Percentiles rank a stretch among this genome's conserved stretches.
phyloP scores from a whole-genome alignment of 345 rosid species.

The Murraya paniculata region DNA sequence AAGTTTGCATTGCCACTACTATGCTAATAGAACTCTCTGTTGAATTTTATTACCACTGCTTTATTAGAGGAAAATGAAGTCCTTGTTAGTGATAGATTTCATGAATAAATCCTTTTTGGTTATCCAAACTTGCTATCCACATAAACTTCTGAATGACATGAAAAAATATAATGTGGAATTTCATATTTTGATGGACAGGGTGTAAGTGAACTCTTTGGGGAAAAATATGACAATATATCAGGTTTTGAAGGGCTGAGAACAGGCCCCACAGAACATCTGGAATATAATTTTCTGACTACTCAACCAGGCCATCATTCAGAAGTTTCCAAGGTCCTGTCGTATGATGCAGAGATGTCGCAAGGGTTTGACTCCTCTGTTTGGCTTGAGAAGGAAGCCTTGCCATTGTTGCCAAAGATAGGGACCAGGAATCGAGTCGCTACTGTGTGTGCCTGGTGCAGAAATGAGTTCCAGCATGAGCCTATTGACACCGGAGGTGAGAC shows the following conservation, averaged over 20 bases:
- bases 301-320: slow-evolving; percentile 27
- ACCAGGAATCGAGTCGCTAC: slow-evolving; percentile 27
- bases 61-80: slow-evolving; percentile 2
- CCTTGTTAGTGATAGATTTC: neutral
- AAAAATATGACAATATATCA: slow-evolving; percentile 23
- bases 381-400: slow-evolving; percentile 47
- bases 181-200: slow-evolving; percentile 32
- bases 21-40: neutral
- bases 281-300: slow-evolving; percentile 35
- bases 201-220: slow-evolving; percentile 30
- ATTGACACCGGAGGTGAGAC: slow-evolving; percentile 26
- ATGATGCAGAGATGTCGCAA: slow-evolving; percentile 28
- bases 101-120: neutral
- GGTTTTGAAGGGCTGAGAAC: slow-evolving; percentile 32
- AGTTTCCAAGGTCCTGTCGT: slow-evolving; percentile 24
- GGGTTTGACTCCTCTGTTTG: slow-evolving; percentile 36
- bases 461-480: slow-evolving; percentile 33
- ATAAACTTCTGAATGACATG: neutral
- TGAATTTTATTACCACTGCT: neutral
- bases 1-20: neutral
- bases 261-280: slow-evolving; percentile 32
- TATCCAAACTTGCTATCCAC: neutral
- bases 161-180: neutral
- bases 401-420: slow-evolving; percentile 40
- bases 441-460: slow-evolving; percentile 45